Base-by-base conservation (phyloP, 176 grass and related monocot species). In the Eragrostis curvula region DNA sequence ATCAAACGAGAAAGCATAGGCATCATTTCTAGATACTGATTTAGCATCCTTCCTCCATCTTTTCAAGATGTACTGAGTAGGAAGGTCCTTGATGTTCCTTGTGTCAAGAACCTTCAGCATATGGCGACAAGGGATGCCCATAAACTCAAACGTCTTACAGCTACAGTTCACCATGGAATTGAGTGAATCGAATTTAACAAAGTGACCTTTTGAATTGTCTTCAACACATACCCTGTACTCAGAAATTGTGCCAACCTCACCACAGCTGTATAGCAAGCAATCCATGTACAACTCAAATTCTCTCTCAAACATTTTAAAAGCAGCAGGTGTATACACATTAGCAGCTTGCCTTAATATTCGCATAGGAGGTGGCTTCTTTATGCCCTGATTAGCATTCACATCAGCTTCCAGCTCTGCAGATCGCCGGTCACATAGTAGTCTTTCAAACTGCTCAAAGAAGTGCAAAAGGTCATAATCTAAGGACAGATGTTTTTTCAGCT, bases 211-310 rank as follows among this genome's bases (percentile, higher is more conserved):
- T 39, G 81, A 73, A 66, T 84, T 88, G 67, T 94, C 90, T 57
- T 92, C 92, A 43, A 87, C 68, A 75, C 74, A 65, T 57, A 97
- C 83, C 64, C 79, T 94, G 62, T 97, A 97, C 40, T 89, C 81
- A n/a, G 79, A 92, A 73, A 91, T 80, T 32, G 95, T 87, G 47
- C 88, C 90, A 71, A 87, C 82, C 66, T 94, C 86, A 8, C 88
- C 83, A 87, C 65, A 91, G 66, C 59, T 90, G 81, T 92, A 97
- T 73, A 97, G 74, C 83, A 92, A 89, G 79, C 95, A 97, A 85
- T 94, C 92, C 90, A 97, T 97, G 88, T 92, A 97, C 79, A 92
- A 85, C 71, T 97, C 95, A 92, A 97, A 97, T 77, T 97, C 90
- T 74, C 63, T 92, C 83, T 97, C 95, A 83, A 97, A 97, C 95